Base-by-base conservation (phyloP, 2,329 filamentous ascomycete genomes). In the Escovopsis sp. region DNA sequence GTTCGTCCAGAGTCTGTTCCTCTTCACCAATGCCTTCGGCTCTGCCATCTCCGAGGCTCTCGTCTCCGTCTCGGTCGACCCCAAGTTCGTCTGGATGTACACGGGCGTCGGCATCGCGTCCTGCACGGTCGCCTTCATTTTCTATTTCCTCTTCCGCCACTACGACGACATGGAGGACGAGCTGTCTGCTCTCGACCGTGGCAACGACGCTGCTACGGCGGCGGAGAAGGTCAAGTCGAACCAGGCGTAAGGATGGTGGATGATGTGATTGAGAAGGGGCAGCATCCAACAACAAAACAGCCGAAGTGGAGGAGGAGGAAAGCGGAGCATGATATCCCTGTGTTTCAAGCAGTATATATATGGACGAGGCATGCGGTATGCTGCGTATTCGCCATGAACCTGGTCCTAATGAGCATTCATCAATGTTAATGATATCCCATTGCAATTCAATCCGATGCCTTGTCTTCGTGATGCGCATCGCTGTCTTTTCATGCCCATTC, bases 61-160 rank as follows among this genome's bases (percentile, higher is more conserved):
- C 11, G 66, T 72, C 2, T 72, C 76, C 9, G 53, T 57, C 3
- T 68, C 72, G 6, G 66, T 66, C 38, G 72, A 84, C 49, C 79
- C 78, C 16, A 63, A 72, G 43, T 66, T 80, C 45, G 48, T 76
- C 38, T 80, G 74, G 72, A 68, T 82, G 64, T 80, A 79, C 46
- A 60, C 62, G 17, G 70, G 69, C 15, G 54, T 79, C n/a, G 65
- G 64, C 5, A 46, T 56, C 35, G 61, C 62, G 13, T 65, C 68
- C 1, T 62, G 63, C 35, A 19, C 59, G 2, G 58, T 63, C 3
- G 69, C 69, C 16, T 55, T 60, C 21, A 41, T 68, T 37, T 79
- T 79, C 54, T 76, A 61, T 53, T 34, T 36, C 35, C 39, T 51
- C 3, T 61, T 58, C 50, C 49, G 49, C 33, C 56, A 59, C 41